Evolutionary conservation across 345 rosid species (phyloP), one percentile per base, ranked within the genome.

Genomic region (Gossypium bickii): DNA sequence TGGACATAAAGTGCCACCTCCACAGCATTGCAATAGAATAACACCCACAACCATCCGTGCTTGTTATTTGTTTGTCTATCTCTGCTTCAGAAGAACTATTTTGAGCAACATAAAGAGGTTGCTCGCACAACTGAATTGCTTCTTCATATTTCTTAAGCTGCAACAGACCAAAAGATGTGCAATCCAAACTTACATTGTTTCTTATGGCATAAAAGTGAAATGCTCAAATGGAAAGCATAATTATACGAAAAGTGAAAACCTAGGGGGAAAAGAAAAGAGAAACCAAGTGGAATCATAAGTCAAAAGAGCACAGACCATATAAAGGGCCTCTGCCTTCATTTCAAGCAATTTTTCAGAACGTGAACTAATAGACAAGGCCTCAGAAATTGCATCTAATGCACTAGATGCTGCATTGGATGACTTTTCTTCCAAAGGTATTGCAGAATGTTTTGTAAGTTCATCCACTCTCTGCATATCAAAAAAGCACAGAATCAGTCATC

Each of bases 81-180:
- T 79, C 80, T 58, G 69, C 60, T 71, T 85, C 70, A 67, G 77
- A 56, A 75, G 74, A 82, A 80, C 85, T 89, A 76, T 72, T 89
- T 74, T 92, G 92, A 79, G 93, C 94, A 41, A 81, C 75, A 78
- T 49, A 18, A 78, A 91, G 89, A 75, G 97, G 86, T 70, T 83
- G 79, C 83, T 92, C 94, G 78, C 99, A 95, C 64, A 95, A 81
- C 77, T 84, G 84, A 56, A 95, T 85, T 48, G 84, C 93, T 77
- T 95, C 96, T 79, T 88, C 88, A 81, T 87, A 87, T 79, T 78
- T 85, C 80, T 75, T 88, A 77, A 86, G 75, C 99, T 95, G 92
- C 81, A 87, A 77, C 57, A 56, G 38, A 57, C 55, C 76, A 77
- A 66, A 58, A 57, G 13, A 56, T 51, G 22, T 69, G 44, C 72